Evolutionary conservation across 352 stramenopile genomes (phyloP), one percentile per base, ranked within the genome.

Genomic region (Globisporangium viniferum): DNA sequence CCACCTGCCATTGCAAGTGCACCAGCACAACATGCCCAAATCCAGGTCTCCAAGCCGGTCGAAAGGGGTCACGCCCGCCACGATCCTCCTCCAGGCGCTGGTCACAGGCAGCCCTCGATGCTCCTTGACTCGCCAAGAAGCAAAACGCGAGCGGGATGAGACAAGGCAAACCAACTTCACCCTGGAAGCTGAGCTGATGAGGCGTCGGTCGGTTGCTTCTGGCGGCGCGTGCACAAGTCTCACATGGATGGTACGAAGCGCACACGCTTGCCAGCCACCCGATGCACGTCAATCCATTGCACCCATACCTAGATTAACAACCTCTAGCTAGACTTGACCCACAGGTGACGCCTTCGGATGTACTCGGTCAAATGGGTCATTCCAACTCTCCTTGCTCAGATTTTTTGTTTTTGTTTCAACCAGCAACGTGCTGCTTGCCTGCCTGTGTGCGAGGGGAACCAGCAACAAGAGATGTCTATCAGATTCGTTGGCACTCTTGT

Each of bases 161-260:
- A 62, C 56, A 62, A 62, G 56, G 56, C 56, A 31, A 31, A 61
- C 18, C 18, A 31, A 36, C 55, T 36, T 44, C 31, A n/a, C 20
- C 6, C 20, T 51, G 44, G 18, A 51, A 51, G 44, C 5, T 51
- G 44, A 51, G n/a, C 22, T 56, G 49, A 31, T 56, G 49, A 56
- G 49, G 49, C 49, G 9, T 14, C n/a, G 10, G 9, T 14, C n/a
- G 10, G n/a, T 51, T 51, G 44, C 18, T 24, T 51, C 44, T 51
- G 44, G 44, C 44, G 18, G 39, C 14, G 39, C 14, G 14, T 46
- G 6, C 39, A 14, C 3, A 46, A 46, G 12, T 46, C 39, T 46
- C 39, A 12, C 39, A 46, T 46, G 4, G 5, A 20, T 46, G 4
- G 5, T 7, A 49, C 41, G 41, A 20, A 9, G 24, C 41, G 41